Base-by-base conservation (phyloP, 2,329 filamentous ascomycete species). In the Hortaea sp. region DNA sequence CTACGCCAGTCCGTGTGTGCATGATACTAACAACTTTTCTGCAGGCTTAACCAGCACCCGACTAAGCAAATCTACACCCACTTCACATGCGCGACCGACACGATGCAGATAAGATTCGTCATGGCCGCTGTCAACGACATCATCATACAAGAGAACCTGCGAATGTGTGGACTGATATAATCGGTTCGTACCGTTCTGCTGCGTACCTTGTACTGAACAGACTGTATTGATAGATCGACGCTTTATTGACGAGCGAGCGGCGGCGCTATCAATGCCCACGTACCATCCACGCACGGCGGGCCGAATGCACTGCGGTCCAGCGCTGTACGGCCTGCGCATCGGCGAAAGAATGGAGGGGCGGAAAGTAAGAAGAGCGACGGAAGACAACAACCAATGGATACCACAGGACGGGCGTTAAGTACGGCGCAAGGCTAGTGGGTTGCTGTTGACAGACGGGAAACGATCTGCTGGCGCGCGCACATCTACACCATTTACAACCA, bases 111-210 rank as follows among this genome's bases (percentile, higher is more conserved):
- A 62, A 84, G 92, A 64, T 97, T 98, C 76, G 92, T 98, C 71
- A 98, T 98, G 92, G 89, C 90, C 52, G 92, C 92, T 57, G 92
- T 98, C 64, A 98, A 98, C 72, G 92, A 98, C 73, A 98, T 98
- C 69, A 98, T 98, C 73, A 98, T 98, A 69, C 92, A 98, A 75
- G 92, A 97, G 73, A 98, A 98, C 73, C 81, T 98, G 55, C 85
- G 92, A 69, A 79, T 94, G 69, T 95, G 89, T 71, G 90, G 90
- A 78, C 76, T 97, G 68, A 95, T 97, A 78, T 95, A 84, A 57
- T 49, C 51, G 43, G 44, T 49, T 13, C 37, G 41, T 50, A 40
- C 29, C 1, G 4, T 27, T 39, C 13, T 13, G 7, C 11, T 7
- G 37, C 37, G 7, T 7, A 20, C 3, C 10, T 39, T 39, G 10